Base-by-base conservation (phyloP, 768 basidiomycete species). In the Amanita fuliginea region DNA sequence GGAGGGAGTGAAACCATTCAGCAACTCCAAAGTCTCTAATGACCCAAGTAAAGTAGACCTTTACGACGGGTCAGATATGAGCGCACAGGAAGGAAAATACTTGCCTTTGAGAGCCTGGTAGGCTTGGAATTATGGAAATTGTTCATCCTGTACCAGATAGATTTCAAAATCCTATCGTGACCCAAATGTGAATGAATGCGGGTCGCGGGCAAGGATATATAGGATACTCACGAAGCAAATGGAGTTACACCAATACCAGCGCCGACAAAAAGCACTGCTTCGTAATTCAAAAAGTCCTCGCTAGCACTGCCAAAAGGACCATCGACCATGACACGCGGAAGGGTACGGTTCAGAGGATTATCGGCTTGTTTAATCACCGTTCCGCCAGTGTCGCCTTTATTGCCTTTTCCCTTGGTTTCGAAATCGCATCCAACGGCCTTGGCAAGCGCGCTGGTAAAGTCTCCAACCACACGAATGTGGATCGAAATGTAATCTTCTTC, bases 231-330 rank as follows among this genome's bases (percentile, higher is more conserved):
- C 83, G 87, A 90, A 47, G 94, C 92, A 58, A 97, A 96, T 2
- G 94, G 94, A 0, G 94, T 96, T 32, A 96, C 92, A 57, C 94
- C 94, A 53, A 98, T 97, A 65, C 94, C 95, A 49, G 87, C 92
- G 55, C 91, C 93, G 42, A 94, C 88, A 34, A 96, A 78, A 28
- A 95, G 67, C 32, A 93, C 75, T 1, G 89, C 86, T 67, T 96
- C 92, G 56, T 80, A 93, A 48, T 90, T 91, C 61, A 88, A 70
- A 61, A 87, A 94, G 62, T 94, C 91, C 63, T 98, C 94, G 36
- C 81, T 83, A 7, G 94, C 91, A 53, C 80, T 83, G 11, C 94
- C 94, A 61, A 96, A 97, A 4, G 94, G 94, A 13, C 93, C 94
- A 59, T 97, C 94, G 44, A 97, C 78, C 93, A 96, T 96, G 59